Evolutionary conservation across 768 basidiomycete genomes (phyloP).

Genomic region (Russula vinacea): DNA sequence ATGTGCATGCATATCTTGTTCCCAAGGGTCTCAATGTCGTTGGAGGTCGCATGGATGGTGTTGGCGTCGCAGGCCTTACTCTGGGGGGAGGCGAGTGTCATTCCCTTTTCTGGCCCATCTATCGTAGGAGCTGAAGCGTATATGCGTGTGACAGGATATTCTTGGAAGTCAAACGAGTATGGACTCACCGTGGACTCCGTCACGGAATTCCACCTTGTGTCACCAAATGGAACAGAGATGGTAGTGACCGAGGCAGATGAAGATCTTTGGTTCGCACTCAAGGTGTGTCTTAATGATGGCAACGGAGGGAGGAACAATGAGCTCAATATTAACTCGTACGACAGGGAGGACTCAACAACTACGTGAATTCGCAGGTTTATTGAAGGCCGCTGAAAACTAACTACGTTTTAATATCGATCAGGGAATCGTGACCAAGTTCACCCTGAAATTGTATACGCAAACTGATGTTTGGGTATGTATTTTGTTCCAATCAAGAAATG

Average conservation of each 20-base stretch:
- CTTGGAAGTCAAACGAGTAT: slow-evolving; percentile 28
- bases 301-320: too few relatives aligned
- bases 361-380: background rate
- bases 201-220: slow-evolving; percentile 29
- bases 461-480: slow-evolving; percentile 20
- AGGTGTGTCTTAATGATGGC: background rate
- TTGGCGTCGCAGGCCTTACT: too few relatives aligned
- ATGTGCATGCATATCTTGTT: too few relatives aligned
- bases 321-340: background rate
- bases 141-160: slow-evolving; percentile 6
- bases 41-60: too few relatives aligned
- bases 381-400: background rate
- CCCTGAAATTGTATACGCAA: slow-evolving; percentile 17
- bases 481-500: background rate
- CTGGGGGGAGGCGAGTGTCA: too few relatives aligned
- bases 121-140: background rate
- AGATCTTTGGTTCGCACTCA: slow-evolving; percentile 26
- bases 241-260: slow-evolving; percentile 23
- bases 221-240: slow-evolving; percentile 25
- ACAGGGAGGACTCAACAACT: slow-evolving; percentile 24
- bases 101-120: too few relatives aligned
- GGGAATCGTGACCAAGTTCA: slow-evolving; percentile 26
- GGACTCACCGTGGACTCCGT: slow-evolving; percentile 29
- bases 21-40: too few relatives aligned
- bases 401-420: background rate